These are phyloP conservation scores for Guyanaporus albipodus DNA, from an alignment of 768 basidiomycete genomes.

Conservation along the genomic window DNA sequence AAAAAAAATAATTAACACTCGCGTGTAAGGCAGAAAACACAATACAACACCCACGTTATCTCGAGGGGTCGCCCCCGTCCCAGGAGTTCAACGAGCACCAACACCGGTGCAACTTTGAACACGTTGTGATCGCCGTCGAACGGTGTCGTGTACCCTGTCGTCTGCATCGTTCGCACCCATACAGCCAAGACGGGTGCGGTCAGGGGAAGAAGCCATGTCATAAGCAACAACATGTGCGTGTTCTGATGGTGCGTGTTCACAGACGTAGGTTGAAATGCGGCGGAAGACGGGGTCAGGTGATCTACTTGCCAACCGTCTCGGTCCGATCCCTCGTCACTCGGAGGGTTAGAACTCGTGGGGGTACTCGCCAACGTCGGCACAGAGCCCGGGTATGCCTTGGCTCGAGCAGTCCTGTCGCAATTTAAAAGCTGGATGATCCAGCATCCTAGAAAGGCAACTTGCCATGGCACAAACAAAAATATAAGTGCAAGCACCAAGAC, in stretches of 20 bases:
- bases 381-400: slow-evolving; percentile 18
- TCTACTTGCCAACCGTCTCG: slow-evolving; percentile 9
- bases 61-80: slow-evolving; percentile 47
- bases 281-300: not conserved
- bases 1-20: no score
- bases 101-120: slow-evolving; percentile 57
- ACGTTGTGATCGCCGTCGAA: slow-evolving; percentile 82
- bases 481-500: slow-evolving; percentile 59
- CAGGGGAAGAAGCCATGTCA: slow-evolving; percentile 80
- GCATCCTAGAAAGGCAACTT: slow-evolving; percentile 83
- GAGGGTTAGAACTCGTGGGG: slow-evolving; percentile 25
- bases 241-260: slow-evolving; percentile 44
- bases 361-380: slow-evolving; percentile 25
- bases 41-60: slow-evolving; percentile 34
- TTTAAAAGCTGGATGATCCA: slow-evolving; percentile 76
- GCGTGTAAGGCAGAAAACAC: not conserved
- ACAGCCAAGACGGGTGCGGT: slow-evolving; percentile 76
- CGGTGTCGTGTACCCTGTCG: slow-evolving; percentile 72
- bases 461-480: slow-evolving; percentile 81
- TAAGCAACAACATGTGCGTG: slow-evolving; percentile 62
- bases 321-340: slow-evolving; percentile 3
- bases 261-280: slow-evolving; percentile 5
- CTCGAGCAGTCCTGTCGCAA: slow-evolving; percentile 39
- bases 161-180: slow-evolving; percentile 83
- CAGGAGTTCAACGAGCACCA: slow-evolving; percentile 59